Conservation (phyloP, 2,329 filamentous ascomycete genomes). For the Botrytis elliptica region DNA sequence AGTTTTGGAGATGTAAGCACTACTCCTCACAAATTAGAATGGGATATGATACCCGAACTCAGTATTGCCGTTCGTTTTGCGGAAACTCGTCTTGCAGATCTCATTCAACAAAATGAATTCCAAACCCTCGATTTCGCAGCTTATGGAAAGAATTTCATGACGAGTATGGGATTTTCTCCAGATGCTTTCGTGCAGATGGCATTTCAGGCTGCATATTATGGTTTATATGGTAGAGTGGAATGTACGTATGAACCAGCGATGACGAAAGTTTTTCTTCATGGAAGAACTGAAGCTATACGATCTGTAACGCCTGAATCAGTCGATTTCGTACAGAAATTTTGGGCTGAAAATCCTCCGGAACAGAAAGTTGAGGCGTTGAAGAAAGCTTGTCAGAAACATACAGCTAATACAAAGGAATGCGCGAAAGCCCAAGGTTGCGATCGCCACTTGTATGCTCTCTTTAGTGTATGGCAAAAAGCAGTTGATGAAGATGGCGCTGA, state of each 20-base stretch:
- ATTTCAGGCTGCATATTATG: slow-evolving; percentile 97
- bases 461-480: slow-evolving; percentile 89
- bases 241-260: slow-evolving; percentile 98
- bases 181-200: slow-evolving; percentile 99
- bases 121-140: slow-evolving; percentile 82
- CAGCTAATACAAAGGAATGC: slow-evolving; percentile 75
- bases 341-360: slow-evolving; percentile 81
- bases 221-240: slow-evolving; percentile 88
- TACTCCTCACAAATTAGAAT: slow-evolving; percentile 92
- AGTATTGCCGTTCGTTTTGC: slow-evolving; percentile 91
- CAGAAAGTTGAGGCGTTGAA: slow-evolving; percentile 83
- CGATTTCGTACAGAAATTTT: slow-evolving; percentile 91
- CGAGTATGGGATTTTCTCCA: slow-evolving; percentile 91
- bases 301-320: slow-evolving; percentile 79
- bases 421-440: slow-evolving; percentile 90
- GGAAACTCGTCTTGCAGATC: slow-evolving; percentile 87
- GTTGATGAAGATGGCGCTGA: slow-evolving; percentile 68
- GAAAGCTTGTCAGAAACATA: slow-evolving; percentile 81
- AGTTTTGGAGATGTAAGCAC: slow-evolving; percentile 93
- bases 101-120: slow-evolving; percentile 97
- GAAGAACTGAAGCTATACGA: slow-evolving; percentile 89
- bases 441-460: slow-evolving; percentile 88
- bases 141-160: slow-evolving; percentile 98
- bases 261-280: slow-evolving; percentile 93
- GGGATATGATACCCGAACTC: slow-evolving; percentile 94